These are phyloP conservation scores for Dorcoceras hygrometricum DNA, from an alignment of 257 asterid species.

Conservation along the genomic window DNA sequence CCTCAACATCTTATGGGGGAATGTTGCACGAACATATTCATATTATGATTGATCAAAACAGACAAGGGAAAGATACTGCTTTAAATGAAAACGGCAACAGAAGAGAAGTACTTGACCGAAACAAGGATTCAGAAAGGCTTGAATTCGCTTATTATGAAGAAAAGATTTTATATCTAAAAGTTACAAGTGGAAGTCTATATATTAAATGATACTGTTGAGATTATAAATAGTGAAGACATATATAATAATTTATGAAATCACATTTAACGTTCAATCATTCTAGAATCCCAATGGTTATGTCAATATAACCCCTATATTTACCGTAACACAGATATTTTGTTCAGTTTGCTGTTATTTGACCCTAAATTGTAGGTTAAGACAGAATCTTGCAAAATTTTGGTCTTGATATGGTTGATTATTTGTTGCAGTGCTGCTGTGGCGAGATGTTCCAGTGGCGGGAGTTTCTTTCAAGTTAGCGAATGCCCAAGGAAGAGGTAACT, in stretches of 20 bases:
- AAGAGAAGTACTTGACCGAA: neutral
- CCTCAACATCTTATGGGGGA: neutral
- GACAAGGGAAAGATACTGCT: neutral
- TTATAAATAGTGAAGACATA: neutral
- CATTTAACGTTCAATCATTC: neutral
- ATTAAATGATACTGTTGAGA: neutral
- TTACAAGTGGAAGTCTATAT: neutral
- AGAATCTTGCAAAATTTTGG: constrained; percentile 16
- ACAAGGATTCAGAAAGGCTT: neutral
- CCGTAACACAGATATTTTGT: neutral
- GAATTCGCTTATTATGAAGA: neutral
- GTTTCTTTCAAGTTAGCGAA: constrained; percentile 51
- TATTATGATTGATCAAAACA: neutral
- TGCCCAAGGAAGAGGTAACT: constrained; percentile 70
- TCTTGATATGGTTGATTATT: constrained; percentile 20
- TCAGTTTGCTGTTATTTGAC: constrained; percentile 1
- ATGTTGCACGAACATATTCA: neutral
- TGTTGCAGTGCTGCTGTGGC: constrained; percentile 42
- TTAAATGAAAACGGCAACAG: neutral
- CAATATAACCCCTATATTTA: neutral
- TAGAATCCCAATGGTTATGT: neutral
- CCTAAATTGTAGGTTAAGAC: neutral
- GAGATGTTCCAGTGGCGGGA: constrained; percentile 45
- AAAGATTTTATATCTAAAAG: too few species aligned
- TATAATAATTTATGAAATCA: too few species aligned